phyloP scores from a whole-genome alignment of 192 early-diverging fungal species.

The Dissophora ornata region DNA sequence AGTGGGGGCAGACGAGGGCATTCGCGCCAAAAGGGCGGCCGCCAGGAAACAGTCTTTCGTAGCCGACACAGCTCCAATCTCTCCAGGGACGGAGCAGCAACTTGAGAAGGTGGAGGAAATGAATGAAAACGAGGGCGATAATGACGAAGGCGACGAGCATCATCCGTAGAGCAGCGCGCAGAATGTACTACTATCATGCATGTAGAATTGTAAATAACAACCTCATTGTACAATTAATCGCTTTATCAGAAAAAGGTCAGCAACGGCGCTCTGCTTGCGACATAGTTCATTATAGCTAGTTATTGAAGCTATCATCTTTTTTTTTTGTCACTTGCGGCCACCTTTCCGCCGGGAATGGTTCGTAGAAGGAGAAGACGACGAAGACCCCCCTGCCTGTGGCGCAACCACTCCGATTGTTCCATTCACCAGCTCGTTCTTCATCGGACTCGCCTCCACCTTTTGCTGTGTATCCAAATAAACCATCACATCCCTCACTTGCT shows the following conservation, averaged over 20 bases:
- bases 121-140: background rate
- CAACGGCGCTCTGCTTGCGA: too few relatives aligned
- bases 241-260: too few relatives aligned
- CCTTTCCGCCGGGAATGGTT: constrained; percentile 46
- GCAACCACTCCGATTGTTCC: constrained; percentile 37
- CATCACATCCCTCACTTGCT: constrained; percentile 93
- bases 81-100: background rate
- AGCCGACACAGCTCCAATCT: background rate
- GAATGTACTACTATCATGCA: too few relatives aligned
- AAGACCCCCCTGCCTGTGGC: background rate
- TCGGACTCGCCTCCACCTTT: constrained; percentile 62
- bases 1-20: constrained; percentile 17
- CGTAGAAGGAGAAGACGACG: constrained; percentile 11
- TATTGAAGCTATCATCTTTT: too few relatives aligned
- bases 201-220: background rate
- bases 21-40: background rate
- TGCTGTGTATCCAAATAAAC: constrained; percentile 85
- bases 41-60: background rate
- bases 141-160: background rate
- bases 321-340: constrained; percentile 10
- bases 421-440: constrained; percentile 54
- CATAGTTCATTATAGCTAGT: too few relatives aligned
- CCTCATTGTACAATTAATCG: too few relatives aligned
- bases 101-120: constrained; percentile 22
- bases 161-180: too few relatives aligned